Evolutionary conservation across 1,284 basidiomycete species (phyloP).

Genomic region (Rhodotorula sp.): DNA sequence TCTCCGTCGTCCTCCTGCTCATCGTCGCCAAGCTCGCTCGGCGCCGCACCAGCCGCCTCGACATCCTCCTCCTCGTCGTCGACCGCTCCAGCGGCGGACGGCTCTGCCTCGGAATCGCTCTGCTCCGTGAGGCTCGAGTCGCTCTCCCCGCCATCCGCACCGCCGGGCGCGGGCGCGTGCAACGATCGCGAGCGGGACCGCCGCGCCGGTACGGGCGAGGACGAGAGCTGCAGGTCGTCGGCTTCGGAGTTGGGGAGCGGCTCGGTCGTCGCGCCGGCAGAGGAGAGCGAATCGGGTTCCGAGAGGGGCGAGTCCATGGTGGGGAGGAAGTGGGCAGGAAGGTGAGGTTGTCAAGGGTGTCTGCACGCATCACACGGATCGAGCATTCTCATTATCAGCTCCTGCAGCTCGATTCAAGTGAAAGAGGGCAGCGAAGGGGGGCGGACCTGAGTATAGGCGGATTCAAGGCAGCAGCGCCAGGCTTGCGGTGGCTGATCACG

Average conservation of each 20-base stretch:
- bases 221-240: not conserved
- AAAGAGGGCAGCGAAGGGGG: not conserved
- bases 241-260: conserved; percentile 31
- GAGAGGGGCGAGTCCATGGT: conserved; percentile 31
- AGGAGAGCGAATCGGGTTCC: conserved; percentile 40
- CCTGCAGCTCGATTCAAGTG: not conserved
- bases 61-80: not conserved
- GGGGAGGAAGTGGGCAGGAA: not conserved
- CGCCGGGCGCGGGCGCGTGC: not conserved
- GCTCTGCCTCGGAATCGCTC: conserved; percentile 21
- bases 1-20: conserved; percentile 11
- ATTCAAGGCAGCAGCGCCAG: not conserved
- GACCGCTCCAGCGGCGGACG: not conserved
- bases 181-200: not conserved
- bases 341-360: too few species aligned
- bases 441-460: conserved; percentile 3
- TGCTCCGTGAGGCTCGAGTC: conserved; percentile 40
- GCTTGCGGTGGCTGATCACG: not conserved
- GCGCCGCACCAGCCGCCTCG: not conserved
- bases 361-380: too few species aligned
- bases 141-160: conserved; percentile 25
- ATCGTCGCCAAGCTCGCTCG: conserved; percentile 2
- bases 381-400: not conserved
- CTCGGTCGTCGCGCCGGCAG: conserved; percentile 39
- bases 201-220: conserved; percentile 1